Evolutionary conservation across 2,329 filamentous ascomycete species (phyloP).

Genomic region (Stachybotrys elegans): DNA sequence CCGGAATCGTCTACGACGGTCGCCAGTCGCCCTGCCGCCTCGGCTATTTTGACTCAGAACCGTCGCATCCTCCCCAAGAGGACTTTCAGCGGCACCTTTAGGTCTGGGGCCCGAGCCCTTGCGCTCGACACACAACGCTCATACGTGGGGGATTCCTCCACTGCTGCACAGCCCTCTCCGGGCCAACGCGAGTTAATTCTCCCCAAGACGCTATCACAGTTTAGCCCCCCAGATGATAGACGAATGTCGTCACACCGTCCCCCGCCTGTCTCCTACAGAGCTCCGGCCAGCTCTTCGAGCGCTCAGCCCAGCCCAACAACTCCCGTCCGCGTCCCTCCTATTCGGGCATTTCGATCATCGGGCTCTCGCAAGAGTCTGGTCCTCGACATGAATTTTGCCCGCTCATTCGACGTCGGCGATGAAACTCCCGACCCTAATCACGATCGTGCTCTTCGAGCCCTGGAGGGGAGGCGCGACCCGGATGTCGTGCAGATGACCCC

Average conservation of each 20-base stretch:
- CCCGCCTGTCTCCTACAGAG: slow-evolving; percentile 47
- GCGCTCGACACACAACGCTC: slow-evolving; percentile 10
- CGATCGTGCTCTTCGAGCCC: slow-evolving; percentile 44
- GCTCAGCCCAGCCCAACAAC: slow-evolving; percentile 25
- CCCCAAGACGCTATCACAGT: slow-evolving; percentile 34
- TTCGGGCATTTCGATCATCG: slow-evolving; percentile 52
- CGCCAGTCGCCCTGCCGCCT: too few species aligned
- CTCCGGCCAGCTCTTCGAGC: slow-evolving; percentile 25
- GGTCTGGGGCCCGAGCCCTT: slow-evolving; percentile 18
- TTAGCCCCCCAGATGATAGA: slow-evolving; percentile 43
- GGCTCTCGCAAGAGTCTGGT: slow-evolving; percentile 50
- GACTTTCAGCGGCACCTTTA: slow-evolving; percentile 27
- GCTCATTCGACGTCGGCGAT: slow-evolving; percentile 39
- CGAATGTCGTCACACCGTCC: slow-evolving; percentile 30
- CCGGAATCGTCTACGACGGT: too few species aligned
- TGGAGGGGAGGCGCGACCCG: slow-evolving; percentile 37
- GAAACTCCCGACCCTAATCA: slow-evolving; percentile 38
- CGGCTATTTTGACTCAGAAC: too few species aligned
- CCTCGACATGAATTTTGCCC: slow-evolving; percentile 46
- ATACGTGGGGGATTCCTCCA: slow-evolving; percentile 13
- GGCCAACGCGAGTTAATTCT: slow-evolving; percentile 44
- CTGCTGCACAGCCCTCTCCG: slow-evolving; percentile 18
- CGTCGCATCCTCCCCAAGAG: neutral
- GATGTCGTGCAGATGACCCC: slow-evolving; percentile 31
- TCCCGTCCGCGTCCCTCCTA: slow-evolving; percentile 44